These are phyloP conservation scores for Aspergillus novoparasiticus DNA, from an alignment of 2,329 filamentous ascomycete species.

Conservation along the genomic window DNA sequence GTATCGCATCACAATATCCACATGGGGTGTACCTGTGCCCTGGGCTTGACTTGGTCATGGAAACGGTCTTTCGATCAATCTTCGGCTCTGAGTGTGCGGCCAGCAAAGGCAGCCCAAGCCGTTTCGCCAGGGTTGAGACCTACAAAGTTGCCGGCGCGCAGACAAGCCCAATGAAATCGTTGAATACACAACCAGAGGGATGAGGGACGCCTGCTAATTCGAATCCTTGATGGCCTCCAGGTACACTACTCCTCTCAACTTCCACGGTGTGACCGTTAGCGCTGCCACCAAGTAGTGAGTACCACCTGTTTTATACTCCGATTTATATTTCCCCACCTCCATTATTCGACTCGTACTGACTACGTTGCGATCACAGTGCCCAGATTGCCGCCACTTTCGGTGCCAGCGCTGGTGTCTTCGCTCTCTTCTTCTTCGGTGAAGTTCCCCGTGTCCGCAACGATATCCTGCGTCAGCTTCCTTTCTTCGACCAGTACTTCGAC, in stretches of 20 bases:
- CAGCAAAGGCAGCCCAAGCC: background rate
- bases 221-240: conserved; percentile 34
- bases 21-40: background rate
- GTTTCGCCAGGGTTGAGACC: background rate
- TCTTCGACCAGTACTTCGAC: conserved; percentile 60
- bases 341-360: conserved; percentile 16
- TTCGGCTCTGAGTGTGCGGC: background rate
- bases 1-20: background rate
- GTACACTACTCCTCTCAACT: conserved; percentile 52
- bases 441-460: conserved; percentile 64
- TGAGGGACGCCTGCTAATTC: background rate
- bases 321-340: background rate
- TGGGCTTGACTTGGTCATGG: background rate
- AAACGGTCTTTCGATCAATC: background rate
- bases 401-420: conserved; percentile 59
- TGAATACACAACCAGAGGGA: background rate
- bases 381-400: conserved; percentile 58
- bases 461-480: conserved; percentile 62
- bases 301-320: background rate
- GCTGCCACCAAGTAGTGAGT: conserved; percentile 51
- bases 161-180: background rate
- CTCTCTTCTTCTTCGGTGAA: conserved; percentile 66
- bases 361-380: conserved; percentile 35
- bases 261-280: conserved; percentile 53
- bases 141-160: background rate